Percentiles rank a stretch among this genome's conserved stretches.
These are phyloP conservation scores for Leccinum insolens DNA, from an alignment of 1,284 basidiomycete genomes.

Conservation along the genomic window DNA sequence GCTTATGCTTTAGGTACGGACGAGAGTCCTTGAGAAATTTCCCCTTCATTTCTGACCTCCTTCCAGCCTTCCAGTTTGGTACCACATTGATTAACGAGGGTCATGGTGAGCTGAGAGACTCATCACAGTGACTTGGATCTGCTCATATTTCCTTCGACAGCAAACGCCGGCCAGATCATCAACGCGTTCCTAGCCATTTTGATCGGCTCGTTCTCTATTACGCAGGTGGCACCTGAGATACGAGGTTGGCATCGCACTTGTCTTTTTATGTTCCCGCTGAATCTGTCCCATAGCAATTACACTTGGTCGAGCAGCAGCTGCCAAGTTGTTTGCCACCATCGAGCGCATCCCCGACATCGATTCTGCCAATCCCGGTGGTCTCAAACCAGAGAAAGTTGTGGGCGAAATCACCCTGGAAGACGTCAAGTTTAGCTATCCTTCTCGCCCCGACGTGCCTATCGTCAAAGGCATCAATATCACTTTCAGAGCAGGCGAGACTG, in stretches of 20 bases:
- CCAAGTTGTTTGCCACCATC: constrained; percentile 91
- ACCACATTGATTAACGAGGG: constrained; percentile 77
- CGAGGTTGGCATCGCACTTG: constrained; percentile 52
- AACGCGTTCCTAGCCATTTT: constrained; percentile 86
- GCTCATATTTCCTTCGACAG: constrained; percentile 38
- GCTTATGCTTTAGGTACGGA: constrained; percentile 62
- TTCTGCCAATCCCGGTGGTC: constrained; percentile 70
- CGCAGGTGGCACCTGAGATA: constrained; percentile 78
- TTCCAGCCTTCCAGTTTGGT: constrained; percentile 74
- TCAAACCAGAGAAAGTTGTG: constrained; percentile 70
- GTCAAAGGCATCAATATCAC: constrained; percentile 73
- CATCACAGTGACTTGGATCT: neutral
- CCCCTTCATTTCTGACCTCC: neutral
- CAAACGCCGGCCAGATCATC: constrained; percentile 72
- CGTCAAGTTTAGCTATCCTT: constrained; percentile 91
- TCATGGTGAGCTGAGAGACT: constrained; percentile 43
- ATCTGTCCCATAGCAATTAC: constrained; percentile 58
- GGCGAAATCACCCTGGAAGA: constrained; percentile 81
- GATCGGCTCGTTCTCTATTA: constrained; percentile 89
- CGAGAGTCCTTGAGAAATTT: neutral
- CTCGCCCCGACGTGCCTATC: constrained; percentile 83
- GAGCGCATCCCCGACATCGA: constrained; percentile 88
- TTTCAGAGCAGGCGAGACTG: constrained; percentile 79
- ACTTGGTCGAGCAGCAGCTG: constrained; percentile 87
- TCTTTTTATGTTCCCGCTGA: neutral